Evolutionary conservation across 306 rosid species (phyloP).

Genomic region (Lathyrus sativus): DNA sequence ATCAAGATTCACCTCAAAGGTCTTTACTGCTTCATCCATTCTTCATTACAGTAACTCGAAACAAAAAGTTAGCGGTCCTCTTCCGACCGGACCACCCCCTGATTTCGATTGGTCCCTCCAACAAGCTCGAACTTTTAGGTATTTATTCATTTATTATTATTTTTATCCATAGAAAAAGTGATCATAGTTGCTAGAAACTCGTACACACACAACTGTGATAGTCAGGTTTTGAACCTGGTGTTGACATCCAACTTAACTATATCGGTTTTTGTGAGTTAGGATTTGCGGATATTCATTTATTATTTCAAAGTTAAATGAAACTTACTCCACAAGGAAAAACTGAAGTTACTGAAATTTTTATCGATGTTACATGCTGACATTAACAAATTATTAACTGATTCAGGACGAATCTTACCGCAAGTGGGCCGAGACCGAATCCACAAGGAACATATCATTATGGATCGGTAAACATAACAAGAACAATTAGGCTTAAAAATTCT

Average conservation of each 20-base stretch:
- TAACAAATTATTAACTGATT: neutral
- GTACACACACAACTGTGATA: too few species aligned
- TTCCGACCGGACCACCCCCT: conserved; percentile 72
- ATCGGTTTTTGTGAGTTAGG: too few species aligned
- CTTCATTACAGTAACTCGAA: conserved; percentile 71
- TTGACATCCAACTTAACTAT: too few species aligned
- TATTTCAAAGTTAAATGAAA: too few species aligned
- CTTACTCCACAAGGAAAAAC: too few species aligned
- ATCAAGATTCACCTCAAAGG: conserved; percentile 67
- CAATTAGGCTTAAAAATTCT: conserved; percentile 67
- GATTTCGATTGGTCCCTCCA: conserved; percentile 81
- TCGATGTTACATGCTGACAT: neutral
- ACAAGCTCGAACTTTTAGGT: conserved; percentile 84
- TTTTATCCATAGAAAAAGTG: too few species aligned
- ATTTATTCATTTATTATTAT: neutral
- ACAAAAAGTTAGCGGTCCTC: conserved; percentile 56
- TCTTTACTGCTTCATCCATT: conserved; percentile 58
- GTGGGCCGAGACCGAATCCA: conserved; percentile 95
- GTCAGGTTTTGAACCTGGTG: too few species aligned
- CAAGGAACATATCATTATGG: conserved; percentile 94
- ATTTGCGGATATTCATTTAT: too few species aligned
- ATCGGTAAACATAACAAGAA: conserved; percentile 66
- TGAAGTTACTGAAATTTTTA: too few species aligned
- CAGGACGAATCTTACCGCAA: conserved; percentile 87
- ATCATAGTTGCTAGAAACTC: too few species aligned